Base-by-base conservation (phyloP, 1,284 basidiomycete species). In the Fomes fomentarius region DNA sequence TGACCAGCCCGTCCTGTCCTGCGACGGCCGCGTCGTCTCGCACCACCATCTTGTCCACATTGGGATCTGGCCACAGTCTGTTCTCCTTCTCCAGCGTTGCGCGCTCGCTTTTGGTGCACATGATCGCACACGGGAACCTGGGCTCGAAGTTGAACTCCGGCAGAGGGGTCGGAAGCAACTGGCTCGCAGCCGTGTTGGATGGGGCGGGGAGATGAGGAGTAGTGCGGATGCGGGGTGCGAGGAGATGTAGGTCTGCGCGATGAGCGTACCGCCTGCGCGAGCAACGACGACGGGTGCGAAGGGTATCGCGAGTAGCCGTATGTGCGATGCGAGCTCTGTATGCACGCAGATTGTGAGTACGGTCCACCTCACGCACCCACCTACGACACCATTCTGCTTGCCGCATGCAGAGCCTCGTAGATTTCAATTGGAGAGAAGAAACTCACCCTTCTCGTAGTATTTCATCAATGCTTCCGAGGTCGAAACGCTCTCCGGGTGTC, bases 211-310 rank as follows among this genome's bases (percentile, higher is more conserved):
- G 34, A 87, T 76, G 24, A 89, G 73, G 38, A 87, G 76, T 39
- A 89, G 71, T 0, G 78, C 87, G 10, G 75, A 74, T 2, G 84
- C 84, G 1, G 84, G 84, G 63, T 85, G 70, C 30, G 84, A 86
- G 8, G 82, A 85, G 51, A 89, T 79, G 66, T 86, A 89, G 12
- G 82, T 76, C 66, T 89, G 84, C 10, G 83, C 79, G 48, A 89
- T 78, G 42, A 89, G 71, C 46, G 79, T 77, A 12, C 76, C 76
- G 1, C 71, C 65, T 1, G 75, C 76, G 9, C 77, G 75, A 1
- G 86, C 79, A 57, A 89, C 73, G 38, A 89, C 69, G 38, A 89
- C 76, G 0, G 87, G 87, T 1, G 85, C 80, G 61, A 87, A 89
- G 11, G 84, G 81, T 46, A 82, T 80, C 5, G 71, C 74, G 26